Evolutionary conservation across 106 monocot species (phyloP).

Genomic region (Platanthera zijinensis): DNA sequence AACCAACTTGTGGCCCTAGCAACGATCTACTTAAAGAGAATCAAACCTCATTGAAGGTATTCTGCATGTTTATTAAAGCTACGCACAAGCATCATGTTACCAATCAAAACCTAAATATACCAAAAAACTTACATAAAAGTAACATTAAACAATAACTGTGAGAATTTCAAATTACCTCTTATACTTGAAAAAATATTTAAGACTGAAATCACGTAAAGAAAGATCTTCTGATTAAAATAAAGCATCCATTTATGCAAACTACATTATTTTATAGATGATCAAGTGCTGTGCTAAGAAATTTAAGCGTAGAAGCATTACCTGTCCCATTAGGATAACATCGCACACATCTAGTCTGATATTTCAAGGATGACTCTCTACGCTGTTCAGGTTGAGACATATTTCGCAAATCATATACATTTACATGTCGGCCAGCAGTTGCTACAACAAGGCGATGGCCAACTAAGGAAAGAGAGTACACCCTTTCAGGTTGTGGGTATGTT

Average conservation of each 20-base stretch:
- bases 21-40: too few relatives aligned
- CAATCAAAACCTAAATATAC: too few relatives aligned
- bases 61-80: too few relatives aligned
- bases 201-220: too few relatives aligned
- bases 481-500: conserved; percentile 80
- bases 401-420: conserved; percentile 89
- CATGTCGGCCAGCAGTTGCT: conserved; percentile 95
- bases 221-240: neutral
- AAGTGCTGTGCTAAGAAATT: neutral
- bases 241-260: neutral
- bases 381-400: conserved; percentile 99
- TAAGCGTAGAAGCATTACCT: conserved; percentile 32
- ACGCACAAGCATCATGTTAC: too few relatives aligned
- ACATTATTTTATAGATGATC: neutral
- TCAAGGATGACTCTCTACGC: conserved; percentile 80
- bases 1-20: too few relatives aligned
- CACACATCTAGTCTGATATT: conserved; percentile 99
- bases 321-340: conserved; percentile 96
- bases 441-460: conserved; percentile 78
- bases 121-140: too few relatives aligned
- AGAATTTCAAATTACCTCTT: too few relatives aligned
- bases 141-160: too few relatives aligned
- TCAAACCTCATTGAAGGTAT: too few relatives aligned
- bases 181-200: too few relatives aligned
- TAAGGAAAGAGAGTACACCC: conserved; percentile 89